These are phyloP conservation scores for Arctium lappa DNA, from an alignment of 129 eudicot genomes.

Conservation along the genomic window DNA sequence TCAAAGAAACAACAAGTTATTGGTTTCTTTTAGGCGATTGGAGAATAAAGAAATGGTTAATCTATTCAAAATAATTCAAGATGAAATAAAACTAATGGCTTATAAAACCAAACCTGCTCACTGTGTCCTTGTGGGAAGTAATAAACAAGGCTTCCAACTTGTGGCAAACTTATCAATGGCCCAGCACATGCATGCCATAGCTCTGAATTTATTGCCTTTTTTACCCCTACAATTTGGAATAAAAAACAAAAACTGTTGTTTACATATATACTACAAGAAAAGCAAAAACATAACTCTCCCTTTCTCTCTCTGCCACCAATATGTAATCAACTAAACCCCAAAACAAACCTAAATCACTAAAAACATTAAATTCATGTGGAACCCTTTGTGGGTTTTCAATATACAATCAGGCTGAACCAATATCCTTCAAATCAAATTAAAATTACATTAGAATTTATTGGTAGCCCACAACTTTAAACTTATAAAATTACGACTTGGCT, in stretches of 20 bases:
- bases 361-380: neutral
- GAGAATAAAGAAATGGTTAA: neutral
- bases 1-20: neutral
- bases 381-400: neutral
- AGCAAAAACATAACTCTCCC: slow-evolving; percentile 1
- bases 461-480: no score
- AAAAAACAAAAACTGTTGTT: slow-evolving; percentile 10
- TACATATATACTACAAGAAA: neutral
- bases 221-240: slow-evolving; percentile 45
- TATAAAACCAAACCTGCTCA: slow-evolving; percentile 58
- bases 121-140: slow-evolving; percentile 90
- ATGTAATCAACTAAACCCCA: slow-evolving; percentile 5
- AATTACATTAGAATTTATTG: neutral
- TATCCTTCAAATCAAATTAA: neutral
- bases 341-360: neutral
- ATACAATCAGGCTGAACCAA: neutral
- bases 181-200: slow-evolving; percentile 97
- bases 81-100: neutral
- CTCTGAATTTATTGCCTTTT: slow-evolving; percentile 60
- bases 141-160: slow-evolving; percentile 78
- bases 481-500: no score
- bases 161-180: slow-evolving; percentile 75
- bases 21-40: neutral
- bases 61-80: neutral
- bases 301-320: slow-evolving; percentile 21